A percentile compares a stretch with the other conserved stretches of the same genome.
Evolutionary conservation across 116 monocot species (phyloP).

Genomic region (Posidonia oceanica): DNA sequence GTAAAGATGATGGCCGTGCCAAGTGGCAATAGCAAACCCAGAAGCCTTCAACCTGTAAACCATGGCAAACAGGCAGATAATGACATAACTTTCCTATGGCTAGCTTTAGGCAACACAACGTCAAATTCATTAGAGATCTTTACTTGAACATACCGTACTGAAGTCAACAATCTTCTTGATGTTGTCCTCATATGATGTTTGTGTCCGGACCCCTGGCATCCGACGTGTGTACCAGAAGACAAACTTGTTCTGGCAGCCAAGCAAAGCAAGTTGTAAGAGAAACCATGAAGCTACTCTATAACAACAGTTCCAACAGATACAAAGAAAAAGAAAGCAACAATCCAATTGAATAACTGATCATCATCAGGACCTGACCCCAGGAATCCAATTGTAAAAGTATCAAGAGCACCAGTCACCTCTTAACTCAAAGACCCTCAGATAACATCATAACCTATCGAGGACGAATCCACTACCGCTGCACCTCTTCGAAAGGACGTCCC

Average conservation of each 20-base stretch:
- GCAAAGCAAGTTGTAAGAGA: neutral
- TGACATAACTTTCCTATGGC: conserved; percentile 48
- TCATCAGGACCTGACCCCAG: too few relatives aligned
- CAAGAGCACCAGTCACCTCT: too few relatives aligned
- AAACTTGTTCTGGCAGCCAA: conserved; percentile 61
- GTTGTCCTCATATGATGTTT: conserved; percentile 90
- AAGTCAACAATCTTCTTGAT: conserved; percentile 90
- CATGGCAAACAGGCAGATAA: neutral
- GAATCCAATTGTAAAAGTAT: too few relatives aligned
- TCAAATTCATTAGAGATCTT: too few relatives aligned
- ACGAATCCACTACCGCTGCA: too few relatives aligned
- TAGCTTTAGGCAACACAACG: neutral
- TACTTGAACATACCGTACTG: conserved; percentile 51
- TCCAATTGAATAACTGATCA: neutral
- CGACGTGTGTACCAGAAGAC: conserved; percentile 86
- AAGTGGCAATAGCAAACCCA: conserved; percentile 98
- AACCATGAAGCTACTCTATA: neutral
- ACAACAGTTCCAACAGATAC: neutral
- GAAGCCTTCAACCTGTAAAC: conserved; percentile 75
- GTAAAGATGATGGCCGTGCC: conserved; percentile 61
- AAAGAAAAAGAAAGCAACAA: neutral
- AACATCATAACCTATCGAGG: too few relatives aligned
- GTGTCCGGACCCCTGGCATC: conserved; percentile 59
- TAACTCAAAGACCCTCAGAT: too few relatives aligned
- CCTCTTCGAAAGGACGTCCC: too few relatives aligned